phyloP scores from a whole-genome alignment of 345 rosid genomes.

The Ceriops decandra region DNA sequence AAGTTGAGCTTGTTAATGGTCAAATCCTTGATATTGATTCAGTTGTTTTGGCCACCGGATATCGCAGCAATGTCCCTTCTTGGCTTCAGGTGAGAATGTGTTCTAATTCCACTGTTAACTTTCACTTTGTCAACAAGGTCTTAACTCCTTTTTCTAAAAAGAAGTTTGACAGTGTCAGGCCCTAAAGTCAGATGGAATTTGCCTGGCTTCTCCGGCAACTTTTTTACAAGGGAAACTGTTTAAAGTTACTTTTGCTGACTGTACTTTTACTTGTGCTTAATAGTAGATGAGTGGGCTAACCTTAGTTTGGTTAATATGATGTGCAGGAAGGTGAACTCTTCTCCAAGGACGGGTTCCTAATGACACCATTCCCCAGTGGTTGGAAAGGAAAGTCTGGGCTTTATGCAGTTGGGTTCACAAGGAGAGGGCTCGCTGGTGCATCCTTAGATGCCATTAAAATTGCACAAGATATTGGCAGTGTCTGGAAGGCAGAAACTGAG shows the following conservation, averaged over 20 bases:
- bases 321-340: slow-evolving; percentile 71
- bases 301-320: slow-evolving; percentile 4
- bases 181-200: no score
- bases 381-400: slow-evolving; percentile 86
- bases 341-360: slow-evolving; percentile 65
- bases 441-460: slow-evolving; percentile 63
- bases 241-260: neutral
- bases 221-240: no score
- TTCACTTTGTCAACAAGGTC: neutral
- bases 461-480: slow-evolving; percentile 66
- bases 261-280: neutral
- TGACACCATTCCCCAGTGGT: slow-evolving; percentile 67
- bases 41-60: slow-evolving; percentile 72
- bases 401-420: slow-evolving; percentile 90
- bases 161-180: slow-evolving; percentile 11
- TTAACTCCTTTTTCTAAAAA: neutral
- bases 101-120: slow-evolving; percentile 1
- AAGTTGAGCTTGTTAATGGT: slow-evolving; percentile 63
- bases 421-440: slow-evolving; percentile 86
- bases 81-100: slow-evolving; percentile 81
- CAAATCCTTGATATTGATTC: slow-evolving; percentile 51
- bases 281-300: slow-evolving; percentile 3
- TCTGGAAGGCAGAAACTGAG: slow-evolving; percentile 67
- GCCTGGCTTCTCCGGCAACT: neutral
- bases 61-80: slow-evolving; percentile 59